These are phyloP conservation scores for Lodderomyces parapsilosis DNA, from an alignment of 1,139 yeast species.

Conservation along the genomic window DNA sequence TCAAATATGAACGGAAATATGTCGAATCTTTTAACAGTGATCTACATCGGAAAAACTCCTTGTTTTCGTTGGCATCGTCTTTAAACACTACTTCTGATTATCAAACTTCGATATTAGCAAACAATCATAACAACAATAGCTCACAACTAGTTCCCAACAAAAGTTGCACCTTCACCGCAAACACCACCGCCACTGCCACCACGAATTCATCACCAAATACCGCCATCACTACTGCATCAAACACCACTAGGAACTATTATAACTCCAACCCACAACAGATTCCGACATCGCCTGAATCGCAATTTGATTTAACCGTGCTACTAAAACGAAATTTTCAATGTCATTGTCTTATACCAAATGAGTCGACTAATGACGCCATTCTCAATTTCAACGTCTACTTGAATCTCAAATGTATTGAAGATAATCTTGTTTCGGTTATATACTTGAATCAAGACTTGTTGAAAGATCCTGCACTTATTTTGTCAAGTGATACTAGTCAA, in stretches of 20 bases:
- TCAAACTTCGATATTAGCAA: conserved; percentile 14
- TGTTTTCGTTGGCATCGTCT: conserved; percentile 15
- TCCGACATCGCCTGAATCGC: conserved; percentile 15
- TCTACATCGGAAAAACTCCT: conserved; percentile 12
- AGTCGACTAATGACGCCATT: conserved; percentile 33
- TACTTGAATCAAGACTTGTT: conserved; percentile 22
- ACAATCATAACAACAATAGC: not conserved
- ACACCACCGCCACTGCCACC: not conserved
- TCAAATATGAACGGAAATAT: conserved; percentile 19
- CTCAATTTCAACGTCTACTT: conserved; percentile 38
- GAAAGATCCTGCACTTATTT: conserved; percentile 34
- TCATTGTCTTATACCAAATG: conserved; percentile 37
- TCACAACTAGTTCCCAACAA: not conserved
- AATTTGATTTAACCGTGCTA: conserved; percentile 32
- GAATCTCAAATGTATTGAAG: conserved; percentile 24
- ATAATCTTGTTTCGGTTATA: conserved; percentile 17
- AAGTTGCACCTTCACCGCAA: not conserved
- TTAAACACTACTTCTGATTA: conserved; percentile 12
- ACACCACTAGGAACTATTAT: not conserved
- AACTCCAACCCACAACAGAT: conserved; percentile 12
- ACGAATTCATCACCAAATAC: not conserved
- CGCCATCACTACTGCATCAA: not conserved
- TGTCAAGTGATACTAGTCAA: conserved; percentile 26
- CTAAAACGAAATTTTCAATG: conserved; percentile 41
- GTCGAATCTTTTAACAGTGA: not conserved